Evolutionary conservation across 257 asterid species (phyloP), one percentile per base, ranked within the genome.

Genomic region (Solanum clarkiae): DNA sequence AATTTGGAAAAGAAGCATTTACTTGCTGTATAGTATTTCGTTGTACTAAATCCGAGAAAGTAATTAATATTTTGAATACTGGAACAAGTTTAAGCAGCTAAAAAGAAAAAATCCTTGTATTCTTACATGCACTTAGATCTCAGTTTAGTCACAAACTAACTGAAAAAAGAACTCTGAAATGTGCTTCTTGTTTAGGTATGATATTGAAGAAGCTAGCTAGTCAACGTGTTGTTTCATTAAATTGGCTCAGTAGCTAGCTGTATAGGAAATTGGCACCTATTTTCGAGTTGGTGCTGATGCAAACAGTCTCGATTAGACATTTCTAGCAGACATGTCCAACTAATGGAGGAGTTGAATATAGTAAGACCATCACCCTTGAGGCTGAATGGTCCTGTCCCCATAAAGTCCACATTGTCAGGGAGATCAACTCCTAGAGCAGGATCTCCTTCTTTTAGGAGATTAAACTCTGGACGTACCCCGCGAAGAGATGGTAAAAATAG

Each of bases 401-500:
- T 88, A 62, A 93, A 91, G 89, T 92, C 97, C 18, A 87, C 94
- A 20, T 93, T 95, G 17, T 92, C 97, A 1, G 98, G 98, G 72
- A 94, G 92, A 85, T 92, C 97, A 16, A 86, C 93, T 7, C 97
- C 98, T 20, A 92, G 94, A 88, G 97, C 97, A 81, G 97, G 97
- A 80, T 95, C 98, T 47, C 98, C 98, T 86, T 90, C 98, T 10
- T 93, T 90, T 54, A 88, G 95, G 88, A 91, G 98, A 87, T 81
- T 91, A 62, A 89, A 84, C 90, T 91, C 98, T 8, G 91, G 91
- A 7, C 90, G 96, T 8, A 95, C 95, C 69, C 97, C 97, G 0
- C 93, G 92, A 62, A 90, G 91, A 87, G 98, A 94, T 12, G 92
- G 91, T 55, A 88, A 87, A 85, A 69, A 87, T 60, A 71, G 84